These are phyloP conservation scores for Collybia sordida DNA, from an alignment of 768 basidiomycete species.

Conservation along the genomic window DNA sequence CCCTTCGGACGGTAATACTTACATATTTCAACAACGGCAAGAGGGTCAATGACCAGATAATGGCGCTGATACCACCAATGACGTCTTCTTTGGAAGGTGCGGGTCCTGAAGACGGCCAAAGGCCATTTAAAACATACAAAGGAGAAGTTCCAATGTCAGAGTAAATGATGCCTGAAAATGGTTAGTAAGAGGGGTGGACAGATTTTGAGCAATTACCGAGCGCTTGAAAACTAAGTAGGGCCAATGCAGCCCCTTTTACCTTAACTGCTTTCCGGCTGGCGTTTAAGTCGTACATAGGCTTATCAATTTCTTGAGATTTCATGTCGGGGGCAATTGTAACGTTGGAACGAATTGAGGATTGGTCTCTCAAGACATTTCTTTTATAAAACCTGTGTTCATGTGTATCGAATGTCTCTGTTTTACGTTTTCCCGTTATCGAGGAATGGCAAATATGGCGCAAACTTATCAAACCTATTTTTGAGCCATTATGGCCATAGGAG, in stretches of 20 bases:
- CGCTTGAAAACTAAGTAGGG: constrained; percentile 9
- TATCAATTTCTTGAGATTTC: too few species aligned
- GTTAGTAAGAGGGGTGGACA: background rate
- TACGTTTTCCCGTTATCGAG: constrained; percentile 16
- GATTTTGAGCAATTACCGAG: constrained; percentile 2
- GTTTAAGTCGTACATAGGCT: constrained; percentile 6
- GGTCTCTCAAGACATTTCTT: too few species aligned
- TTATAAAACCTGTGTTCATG: too few species aligned
- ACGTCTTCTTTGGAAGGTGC: constrained; percentile 57
- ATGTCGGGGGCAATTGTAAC: too few species aligned
- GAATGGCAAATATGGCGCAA: constrained; percentile 35
- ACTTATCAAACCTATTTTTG: constrained; percentile 12
- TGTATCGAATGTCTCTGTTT: too few species aligned
- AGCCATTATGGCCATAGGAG: constrained; percentile 36
- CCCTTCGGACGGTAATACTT: constrained; percentile 11
- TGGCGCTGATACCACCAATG: constrained; percentile 61
- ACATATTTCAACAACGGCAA: constrained; percentile 68
- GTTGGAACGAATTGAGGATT: too few species aligned
- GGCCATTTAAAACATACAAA: constrained; percentile 63
- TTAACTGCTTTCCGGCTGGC: constrained; percentile 30
- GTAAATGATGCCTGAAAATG: constrained; percentile 42
- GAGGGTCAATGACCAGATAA: constrained; percentile 63
- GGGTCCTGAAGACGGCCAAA: constrained; percentile 51
- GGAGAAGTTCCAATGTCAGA: constrained; percentile 60
- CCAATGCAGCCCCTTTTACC: constrained; percentile 28